A percentile compares a stretch with the other conserved stretches of the same genome.
phyloP scores from a whole-genome alignment of 2,329 filamentous ascomycete species.

The Hypoxylon sp. region DNA sequence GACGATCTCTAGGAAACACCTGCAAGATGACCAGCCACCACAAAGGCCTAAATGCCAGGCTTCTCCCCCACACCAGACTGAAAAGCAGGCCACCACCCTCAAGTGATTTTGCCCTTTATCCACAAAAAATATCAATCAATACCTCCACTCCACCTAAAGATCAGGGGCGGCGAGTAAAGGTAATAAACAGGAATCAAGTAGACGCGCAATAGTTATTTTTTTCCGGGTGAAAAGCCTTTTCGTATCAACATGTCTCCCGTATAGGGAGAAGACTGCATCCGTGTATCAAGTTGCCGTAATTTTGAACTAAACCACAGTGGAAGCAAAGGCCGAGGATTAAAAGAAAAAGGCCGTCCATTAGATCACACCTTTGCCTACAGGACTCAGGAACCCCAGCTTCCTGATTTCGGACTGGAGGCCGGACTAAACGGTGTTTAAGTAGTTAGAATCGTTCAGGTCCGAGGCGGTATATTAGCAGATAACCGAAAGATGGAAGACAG shows the following conservation, averaged over 20 bases:
- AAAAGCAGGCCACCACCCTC: conserved; percentile 36
- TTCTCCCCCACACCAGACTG: conserved; percentile 39
- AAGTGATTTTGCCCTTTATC: conserved; percentile 50
- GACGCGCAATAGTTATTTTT: conserved; percentile 47
- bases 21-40: conserved; percentile 43
- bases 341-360: conserved; percentile 33
- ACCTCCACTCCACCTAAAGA: conserved; percentile 56
- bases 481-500: conserved; percentile 33
- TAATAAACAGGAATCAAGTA: conserved; percentile 50
- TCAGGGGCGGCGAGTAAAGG: conserved; percentile 50
- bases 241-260: conserved; percentile 52
- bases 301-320: conserved; percentile 48
- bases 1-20: conserved; percentile 43
- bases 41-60: conserved; percentile 36
- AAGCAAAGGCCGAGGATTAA: conserved; percentile 33
- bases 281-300: conserved; percentile 41
- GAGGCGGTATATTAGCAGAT: conserved; percentile 41
- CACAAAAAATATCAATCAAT: conserved; percentile 47
- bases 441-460: conserved; percentile 29
- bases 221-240: conserved; percentile 48
- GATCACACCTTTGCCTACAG: conserved; percentile 26
- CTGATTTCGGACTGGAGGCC: conserved; percentile 6
- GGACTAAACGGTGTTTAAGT: conserved; percentile 16
- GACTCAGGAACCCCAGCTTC: conserved; percentile 11
- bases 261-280: conserved; percentile 43